Evolutionary conservation across 2,329 filamentous ascomycete genomes (phyloP), one percentile per base, ranked within the genome.

Genomic region (Colletotrichum orbiculare): DNA sequence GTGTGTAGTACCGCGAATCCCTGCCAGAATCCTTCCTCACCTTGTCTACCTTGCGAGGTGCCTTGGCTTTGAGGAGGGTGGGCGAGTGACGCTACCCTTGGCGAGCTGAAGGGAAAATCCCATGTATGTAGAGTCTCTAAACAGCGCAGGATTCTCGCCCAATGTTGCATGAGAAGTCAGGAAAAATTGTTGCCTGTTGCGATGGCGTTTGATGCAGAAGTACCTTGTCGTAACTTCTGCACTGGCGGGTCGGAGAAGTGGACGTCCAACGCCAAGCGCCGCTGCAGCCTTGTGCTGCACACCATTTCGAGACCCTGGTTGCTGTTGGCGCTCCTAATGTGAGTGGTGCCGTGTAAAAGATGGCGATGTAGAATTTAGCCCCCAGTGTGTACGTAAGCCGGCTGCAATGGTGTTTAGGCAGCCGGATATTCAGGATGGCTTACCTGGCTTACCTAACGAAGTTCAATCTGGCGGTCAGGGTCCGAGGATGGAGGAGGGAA

Each of bases 251-350:
- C 25, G 25, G 25, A 25, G 38, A 43, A 38, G 43, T 50, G 45
- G 39, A 34, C 37, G 38, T 8, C 48, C 49, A 39, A 38, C 42
- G 37, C 33, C 43, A 17, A 37, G 48, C 33, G 11, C 35, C 39
- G 62, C 55, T 50, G 57, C 50, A 50, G 62, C 62, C 57, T 61
- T 56, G 25, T n/a, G 49, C 57, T 64, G 57, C 57, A 55, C 62
- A 61, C 62, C 57, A 64, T 33, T 12, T 25, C 11, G 42, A 11
- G 6, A n/a, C 25, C 46, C 46, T 35, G 46, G 46, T 25, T 25
- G 25, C 25, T 25, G 25, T 25, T 25, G 25, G 25, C 25, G 25
- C 25, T 25, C 25, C 25, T 4, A 25, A 25, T 25, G 25, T 25
- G 25, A 25, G 25, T 25, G 25, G 25, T 25, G 4, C 25, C 25